A percentile compares a stretch with the other conserved stretches of the same genome.
These are phyloP conservation scores for Rhodotorula toruloides DNA, from an alignment of 768 basidiomycete genomes.

Conservation along the genomic window DNA sequence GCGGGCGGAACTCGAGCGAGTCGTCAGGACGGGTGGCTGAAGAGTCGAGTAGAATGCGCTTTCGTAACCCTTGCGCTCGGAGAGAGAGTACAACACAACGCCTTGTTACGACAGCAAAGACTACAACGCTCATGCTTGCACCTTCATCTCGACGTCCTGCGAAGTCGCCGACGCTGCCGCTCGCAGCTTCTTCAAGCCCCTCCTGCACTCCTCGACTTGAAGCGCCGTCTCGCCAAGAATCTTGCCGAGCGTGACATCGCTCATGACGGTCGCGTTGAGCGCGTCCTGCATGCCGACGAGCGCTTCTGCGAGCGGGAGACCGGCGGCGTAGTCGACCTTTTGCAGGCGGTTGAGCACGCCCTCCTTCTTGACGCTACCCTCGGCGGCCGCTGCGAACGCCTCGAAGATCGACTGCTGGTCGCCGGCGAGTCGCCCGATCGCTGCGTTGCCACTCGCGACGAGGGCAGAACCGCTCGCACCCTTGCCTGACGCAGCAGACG, in stretches of 20 bases:
- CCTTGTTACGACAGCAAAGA: neutral
- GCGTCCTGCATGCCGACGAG: constrained; percentile 12
- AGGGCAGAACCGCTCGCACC: neutral
- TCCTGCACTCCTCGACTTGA: constrained; percentile 5
- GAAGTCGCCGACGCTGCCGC: neutral
- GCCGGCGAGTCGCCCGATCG: constrained; percentile 21
- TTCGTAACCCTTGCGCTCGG: neutral
- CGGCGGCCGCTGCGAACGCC: constrained; percentile 30
- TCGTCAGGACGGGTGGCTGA: no score
- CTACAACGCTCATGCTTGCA: neutral
- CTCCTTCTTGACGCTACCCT: constrained; percentile 6
- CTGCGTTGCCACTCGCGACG: constrained; percentile 21
- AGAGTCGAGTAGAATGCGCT: neutral
- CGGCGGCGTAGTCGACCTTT: constrained; percentile 26
- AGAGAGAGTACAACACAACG: neutral
- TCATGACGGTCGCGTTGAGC: constrained; percentile 22
- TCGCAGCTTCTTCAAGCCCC: neutral
- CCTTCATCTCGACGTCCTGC: neutral
- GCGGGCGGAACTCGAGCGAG: no score
- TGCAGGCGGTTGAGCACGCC: constrained; percentile 16
- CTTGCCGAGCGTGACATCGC: constrained; percentile 32
- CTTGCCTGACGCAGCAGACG: neutral
- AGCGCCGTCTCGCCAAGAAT: constrained; percentile 26
- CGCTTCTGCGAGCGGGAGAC: constrained; percentile 18
- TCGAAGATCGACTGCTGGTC: constrained; percentile 35